Evolutionary conservation across 2,329 filamentous ascomycete genomes (phyloP).

Genomic region (Seiridium cupressi): DNA sequence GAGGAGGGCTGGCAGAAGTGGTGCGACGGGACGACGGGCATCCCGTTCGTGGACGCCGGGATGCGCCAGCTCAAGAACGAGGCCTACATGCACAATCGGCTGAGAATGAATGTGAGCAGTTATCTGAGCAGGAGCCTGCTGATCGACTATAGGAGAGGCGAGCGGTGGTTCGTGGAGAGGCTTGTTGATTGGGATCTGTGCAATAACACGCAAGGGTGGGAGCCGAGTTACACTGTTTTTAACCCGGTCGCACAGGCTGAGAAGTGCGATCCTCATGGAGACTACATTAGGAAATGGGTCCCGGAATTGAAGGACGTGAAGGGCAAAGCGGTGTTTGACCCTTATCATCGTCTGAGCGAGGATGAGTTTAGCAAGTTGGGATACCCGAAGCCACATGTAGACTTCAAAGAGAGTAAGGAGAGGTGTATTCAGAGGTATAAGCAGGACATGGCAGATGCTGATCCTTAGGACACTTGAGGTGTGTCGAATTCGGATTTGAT

Average conservation of each 20-base stretch:
- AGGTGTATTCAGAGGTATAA: slow-evolving; percentile 63
- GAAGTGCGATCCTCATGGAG: slow-evolving; percentile 63
- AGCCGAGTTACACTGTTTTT: slow-evolving; percentile 72
- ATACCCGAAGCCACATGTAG: slow-evolving; percentile 62
- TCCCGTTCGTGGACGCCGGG: slow-evolving; percentile 65
- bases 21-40: slow-evolving; percentile 60
- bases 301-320: slow-evolving; percentile 57
- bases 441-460: slow-evolving; percentile 24
- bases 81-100: slow-evolving; percentile 66
- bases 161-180: slow-evolving; percentile 63
- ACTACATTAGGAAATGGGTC: slow-evolving; percentile 67
- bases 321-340: slow-evolving; percentile 64
- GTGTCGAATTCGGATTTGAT: no score
- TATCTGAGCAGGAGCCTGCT: slow-evolving; percentile 65
- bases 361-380: slow-evolving; percentile 50
- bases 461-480: slow-evolving; percentile 8
- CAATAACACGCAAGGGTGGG: slow-evolving; percentile 65
- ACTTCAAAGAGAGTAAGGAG: slow-evolving; percentile 57
- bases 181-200: slow-evolving; percentile 62
- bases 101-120: slow-evolving; percentile 63
- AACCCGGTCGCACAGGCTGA: slow-evolving; percentile 67
- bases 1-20: slow-evolving; percentile 56
- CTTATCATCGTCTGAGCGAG: slow-evolving; percentile 52
- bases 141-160: slow-evolving; percentile 64
- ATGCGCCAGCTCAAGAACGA: slow-evolving; percentile 60